phyloP scores from a whole-genome alignment of 148 eudicot genomes.

The Polygonum aviculare region DNA sequence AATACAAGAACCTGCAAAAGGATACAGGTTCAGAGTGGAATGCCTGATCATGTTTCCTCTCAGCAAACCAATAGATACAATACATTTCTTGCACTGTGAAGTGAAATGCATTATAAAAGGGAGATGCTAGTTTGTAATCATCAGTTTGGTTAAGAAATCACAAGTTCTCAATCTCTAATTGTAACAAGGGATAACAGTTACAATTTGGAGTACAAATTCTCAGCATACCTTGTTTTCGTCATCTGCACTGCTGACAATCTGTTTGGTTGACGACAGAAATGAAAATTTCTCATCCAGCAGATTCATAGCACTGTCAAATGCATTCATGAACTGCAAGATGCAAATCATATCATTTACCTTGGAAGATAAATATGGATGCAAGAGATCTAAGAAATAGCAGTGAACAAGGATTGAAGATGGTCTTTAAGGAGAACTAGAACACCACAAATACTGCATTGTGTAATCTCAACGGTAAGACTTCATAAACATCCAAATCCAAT shows the following conservation, averaged over 20 bases:
- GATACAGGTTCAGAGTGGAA: not conserved
- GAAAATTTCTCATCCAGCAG: conserved; percentile 72
- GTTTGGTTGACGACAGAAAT: conserved; percentile 68
- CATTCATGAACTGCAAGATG: conserved; percentile 64
- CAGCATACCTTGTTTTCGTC: conserved; percentile 74
- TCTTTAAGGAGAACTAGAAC: not conserved
- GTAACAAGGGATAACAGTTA: not conserved
- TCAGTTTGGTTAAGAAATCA: not conserved
- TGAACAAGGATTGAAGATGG: not conserved
- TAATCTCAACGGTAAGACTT: not conserved
- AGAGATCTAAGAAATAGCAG: conserved; percentile 31
- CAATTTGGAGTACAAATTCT: conserved; percentile 36
- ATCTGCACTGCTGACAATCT: conserved; percentile 71
- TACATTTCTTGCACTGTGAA: not conserved
- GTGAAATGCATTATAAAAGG: not conserved
- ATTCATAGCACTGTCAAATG: conserved; percentile 88
- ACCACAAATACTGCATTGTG: not conserved
- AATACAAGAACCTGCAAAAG: conserved; percentile 80
- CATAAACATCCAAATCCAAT: not conserved
- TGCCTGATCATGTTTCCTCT: not conserved
- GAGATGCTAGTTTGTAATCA: not conserved
- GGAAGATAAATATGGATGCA: not conserved
- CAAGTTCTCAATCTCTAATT: no score
- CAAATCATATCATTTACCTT: not conserved
- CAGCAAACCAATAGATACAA: not conserved